Evolutionary conservation across 805 yeast genomes (phyloP).

Genomic region (Myxozyma geophila): DNA sequence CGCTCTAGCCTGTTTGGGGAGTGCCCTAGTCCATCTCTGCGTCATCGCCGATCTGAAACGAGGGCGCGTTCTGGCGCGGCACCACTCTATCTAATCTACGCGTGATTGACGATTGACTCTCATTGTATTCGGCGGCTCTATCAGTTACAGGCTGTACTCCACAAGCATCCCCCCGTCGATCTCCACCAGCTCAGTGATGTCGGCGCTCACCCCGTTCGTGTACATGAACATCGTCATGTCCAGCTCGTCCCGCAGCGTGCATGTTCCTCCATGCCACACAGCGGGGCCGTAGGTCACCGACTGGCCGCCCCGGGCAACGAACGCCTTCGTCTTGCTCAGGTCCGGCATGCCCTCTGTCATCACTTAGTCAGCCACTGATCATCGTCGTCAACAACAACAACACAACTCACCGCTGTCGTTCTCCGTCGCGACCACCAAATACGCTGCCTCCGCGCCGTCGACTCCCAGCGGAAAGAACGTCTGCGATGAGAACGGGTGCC

Average conservation of each 20-base stretch:
- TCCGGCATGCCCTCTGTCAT: slow-evolving; percentile 60
- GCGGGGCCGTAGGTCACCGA: slow-evolving; percentile 63
- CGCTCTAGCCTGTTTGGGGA: not conserved
- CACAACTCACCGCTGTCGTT: slow-evolving; percentile 46
- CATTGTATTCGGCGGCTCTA: not conserved
- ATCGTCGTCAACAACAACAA: not conserved
- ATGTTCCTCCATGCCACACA: slow-evolving; percentile 30
- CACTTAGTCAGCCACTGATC: slow-evolving; percentile 43
- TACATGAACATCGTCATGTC: slow-evolving; percentile 33
- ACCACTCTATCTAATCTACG: not conserved
- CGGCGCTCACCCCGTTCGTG: slow-evolving; percentile 25
- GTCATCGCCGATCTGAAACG: not conserved
- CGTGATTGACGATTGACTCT: not conserved
- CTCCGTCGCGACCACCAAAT: slow-evolving; percentile 79
- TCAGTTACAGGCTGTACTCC: not conserved
- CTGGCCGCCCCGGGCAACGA: slow-evolving; percentile 77
- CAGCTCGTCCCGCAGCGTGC: slow-evolving; percentile 17
- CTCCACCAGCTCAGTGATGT: slow-evolving; percentile 22
- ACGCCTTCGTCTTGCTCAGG: slow-evolving; percentile 62
- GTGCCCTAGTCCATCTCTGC: not conserved
- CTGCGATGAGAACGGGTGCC: slow-evolving; percentile 89
- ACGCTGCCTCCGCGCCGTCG: slow-evolving; percentile 55
- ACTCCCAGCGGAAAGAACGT: slow-evolving; percentile 92
- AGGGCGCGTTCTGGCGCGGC: not conserved
- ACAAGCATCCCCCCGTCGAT: slow-evolving; percentile 14